These are phyloP conservation scores for Yamadazyma phyllophila DNA, from an alignment of 805 yeast genomes.

Conservation along the genomic window DNA sequence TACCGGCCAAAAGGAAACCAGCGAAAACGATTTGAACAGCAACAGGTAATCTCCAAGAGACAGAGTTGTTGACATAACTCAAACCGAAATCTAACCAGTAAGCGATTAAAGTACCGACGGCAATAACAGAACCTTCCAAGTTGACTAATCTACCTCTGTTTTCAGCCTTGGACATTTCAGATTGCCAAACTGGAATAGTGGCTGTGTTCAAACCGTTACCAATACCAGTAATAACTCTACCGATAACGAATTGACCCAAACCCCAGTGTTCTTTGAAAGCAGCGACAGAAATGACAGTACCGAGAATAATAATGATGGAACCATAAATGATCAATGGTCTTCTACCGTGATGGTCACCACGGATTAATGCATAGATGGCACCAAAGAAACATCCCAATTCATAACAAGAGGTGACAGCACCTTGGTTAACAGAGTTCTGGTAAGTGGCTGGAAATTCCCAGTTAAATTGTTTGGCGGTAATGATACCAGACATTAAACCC, in stretches of 20 bases:
- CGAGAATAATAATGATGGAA: slow-evolving; percentile 38
- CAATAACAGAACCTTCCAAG: slow-evolving; percentile 52
- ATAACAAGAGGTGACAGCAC: slow-evolving; percentile 68
- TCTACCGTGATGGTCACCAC: slow-evolving; percentile 43
- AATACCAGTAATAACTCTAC: slow-evolving; percentile 48
- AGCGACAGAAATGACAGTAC: slow-evolving; percentile 39
- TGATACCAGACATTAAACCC: slow-evolving; percentile 45
- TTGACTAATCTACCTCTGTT: slow-evolving; percentile 40
- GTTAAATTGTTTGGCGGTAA: slow-evolving; percentile 38
- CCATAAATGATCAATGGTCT: slow-evolving; percentile 39
- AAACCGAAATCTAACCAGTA: slow-evolving; percentile 64
- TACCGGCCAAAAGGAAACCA: slow-evolving; percentile 36
- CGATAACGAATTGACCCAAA: slow-evolving; percentile 68
- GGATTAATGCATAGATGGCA: slow-evolving; percentile 38
- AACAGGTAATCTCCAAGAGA: slow-evolving; percentile 47
- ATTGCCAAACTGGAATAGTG: slow-evolving; percentile 47
- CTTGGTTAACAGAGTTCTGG: slow-evolving; percentile 48
- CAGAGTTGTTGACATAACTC: slow-evolving; percentile 53
- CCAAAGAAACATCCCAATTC: slow-evolving; percentile 57
- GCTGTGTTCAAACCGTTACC: slow-evolving; percentile 45
- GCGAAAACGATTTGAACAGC: slow-evolving; percentile 65
- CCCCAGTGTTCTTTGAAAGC: slow-evolving; percentile 45
- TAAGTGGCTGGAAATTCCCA: slow-evolving; percentile 39
- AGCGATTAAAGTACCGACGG: slow-evolving; percentile 69
- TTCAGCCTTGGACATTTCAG: slow-evolving; percentile 44